Evolutionary conservation across 495 filamentous ascomycete species (phyloP), one percentile per base, ranked within the genome.

Genomic region (Apiosordaria backusii): DNA sequence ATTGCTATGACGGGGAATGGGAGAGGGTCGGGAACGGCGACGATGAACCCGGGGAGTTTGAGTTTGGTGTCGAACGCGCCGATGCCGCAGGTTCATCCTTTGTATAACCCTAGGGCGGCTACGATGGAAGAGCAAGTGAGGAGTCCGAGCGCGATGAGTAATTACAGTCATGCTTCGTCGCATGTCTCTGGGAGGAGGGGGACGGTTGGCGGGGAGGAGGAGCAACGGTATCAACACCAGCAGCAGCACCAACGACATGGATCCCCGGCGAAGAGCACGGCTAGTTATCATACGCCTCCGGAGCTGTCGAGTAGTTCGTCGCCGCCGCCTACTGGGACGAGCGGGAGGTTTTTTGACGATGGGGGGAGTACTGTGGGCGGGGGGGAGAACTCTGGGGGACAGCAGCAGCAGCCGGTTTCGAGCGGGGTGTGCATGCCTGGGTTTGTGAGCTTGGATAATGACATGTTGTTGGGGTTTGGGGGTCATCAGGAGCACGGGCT

Each of bases 261-360:
- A 18, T 83, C 83, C 57, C 83, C 83, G 5, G 77, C 80, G 25
- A 83, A 81, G 74, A 81, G 77, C 61, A 72, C 73, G 35, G 72
- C 70, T 2, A 75, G 67, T 62, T 69, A 73, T 62, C 70, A 68
- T 19, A 75, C 75, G 10, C 71, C 77, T 24, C 72, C 76, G 22
- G 74, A 75, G 58, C 70, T 79, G 10, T 76, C 83, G 25, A 77
- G 79, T 35, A 79, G 80, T 18, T 80, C 80, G 52, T 83, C 82
- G 18, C 77, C 82, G 15, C 75, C 82, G 13, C 71, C 71, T 1
- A 68, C 71, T 2, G 53, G 76, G 22, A 65, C 65, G 16, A 64
- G 62, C 23, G 53, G 35, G 35, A 45, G 35, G 13, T 83, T 79
- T 70, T 83, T 79, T 64, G 81, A 83, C 60, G 35, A 45, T 45